Conservation (phyloP, 345 rosid species). For the Physaria fendleri region DNA sequence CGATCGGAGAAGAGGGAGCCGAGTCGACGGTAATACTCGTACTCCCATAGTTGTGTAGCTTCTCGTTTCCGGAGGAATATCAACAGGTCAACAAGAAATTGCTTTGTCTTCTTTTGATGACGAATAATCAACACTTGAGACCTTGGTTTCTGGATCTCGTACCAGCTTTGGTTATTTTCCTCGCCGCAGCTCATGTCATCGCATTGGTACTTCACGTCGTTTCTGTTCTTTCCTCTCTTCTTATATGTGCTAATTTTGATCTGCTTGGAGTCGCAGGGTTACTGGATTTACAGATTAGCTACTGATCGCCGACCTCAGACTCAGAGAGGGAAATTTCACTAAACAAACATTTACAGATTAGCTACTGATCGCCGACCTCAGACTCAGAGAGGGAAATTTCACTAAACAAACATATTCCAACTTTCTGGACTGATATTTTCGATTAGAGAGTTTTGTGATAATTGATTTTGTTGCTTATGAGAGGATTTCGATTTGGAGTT, state of each 20-base stretch:
- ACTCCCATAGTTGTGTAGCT: neutral
- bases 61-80: neutral
- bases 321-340: constrained; percentile 68
- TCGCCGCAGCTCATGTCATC: constrained; percentile 74
- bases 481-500: neutral
- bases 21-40: neutral
- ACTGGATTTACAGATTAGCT: constrained; percentile 79
- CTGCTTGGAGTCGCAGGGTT: constrained; percentile 35
- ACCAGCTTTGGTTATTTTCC: constrained; percentile 51
- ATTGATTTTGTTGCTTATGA: neutral
- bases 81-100: neutral
- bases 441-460: neutral
- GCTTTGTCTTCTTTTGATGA: constrained; percentile 30
- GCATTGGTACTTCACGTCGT: constrained; percentile 48
- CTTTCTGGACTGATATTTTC: too few species aligned
- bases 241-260: neutral
- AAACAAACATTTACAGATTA: constrained; percentile 43
- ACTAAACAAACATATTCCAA: constrained; percentile 33
- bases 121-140: constrained; percentile 36
- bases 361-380: constrained; percentile 66
- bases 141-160: constrained; percentile 74
- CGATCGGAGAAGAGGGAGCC: constrained; percentile 15
- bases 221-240: neutral
- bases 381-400: constrained; percentile 67
- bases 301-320: constrained; percentile 66